Conservation (phyloP, 441 rosid genomes). For the Populus hybrid region DNA sequence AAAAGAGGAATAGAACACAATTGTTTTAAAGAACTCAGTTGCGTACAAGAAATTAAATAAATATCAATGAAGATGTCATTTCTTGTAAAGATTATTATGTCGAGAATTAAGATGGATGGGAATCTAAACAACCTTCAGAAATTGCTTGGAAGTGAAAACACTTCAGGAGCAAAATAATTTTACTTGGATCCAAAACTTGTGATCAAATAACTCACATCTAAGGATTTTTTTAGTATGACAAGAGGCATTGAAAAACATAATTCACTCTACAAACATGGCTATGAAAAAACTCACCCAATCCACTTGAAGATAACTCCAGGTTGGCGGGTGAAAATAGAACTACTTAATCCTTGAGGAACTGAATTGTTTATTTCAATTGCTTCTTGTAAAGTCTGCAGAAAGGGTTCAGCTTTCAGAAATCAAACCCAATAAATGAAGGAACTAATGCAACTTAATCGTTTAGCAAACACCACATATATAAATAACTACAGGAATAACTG, state of each 20-base stretch:
- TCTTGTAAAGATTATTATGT: background rate
- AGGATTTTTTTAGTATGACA: background rate
- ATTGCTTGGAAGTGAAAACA: background rate
- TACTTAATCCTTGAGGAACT: slow-evolving; percentile 95
- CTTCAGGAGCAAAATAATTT: background rate
- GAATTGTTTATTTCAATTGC: no score
- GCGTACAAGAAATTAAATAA: background rate
- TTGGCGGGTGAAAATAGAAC: slow-evolving; percentile 79
- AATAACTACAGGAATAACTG: no score
- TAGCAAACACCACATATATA: no score
- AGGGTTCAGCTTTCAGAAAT: no score
- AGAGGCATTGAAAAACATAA: background rate
- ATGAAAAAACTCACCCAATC: slow-evolving; percentile 59
- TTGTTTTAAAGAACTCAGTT: background rate
- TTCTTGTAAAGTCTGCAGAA: no score
- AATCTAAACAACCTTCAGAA: background rate
- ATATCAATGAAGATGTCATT: background rate
- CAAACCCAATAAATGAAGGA: no score
- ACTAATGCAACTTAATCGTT: no score
- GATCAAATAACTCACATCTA: background rate
- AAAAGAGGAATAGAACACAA: background rate
- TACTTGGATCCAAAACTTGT: background rate
- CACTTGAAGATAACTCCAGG: slow-evolving; percentile 83
- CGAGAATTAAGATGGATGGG: background rate
- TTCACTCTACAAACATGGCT: background rate